Percentiles rank a stretch among this genome's conserved stretches.
Conservation (phyloP, 2,329 filamentous ascomycete genomes). For the Orbilia oligospora region DNA sequence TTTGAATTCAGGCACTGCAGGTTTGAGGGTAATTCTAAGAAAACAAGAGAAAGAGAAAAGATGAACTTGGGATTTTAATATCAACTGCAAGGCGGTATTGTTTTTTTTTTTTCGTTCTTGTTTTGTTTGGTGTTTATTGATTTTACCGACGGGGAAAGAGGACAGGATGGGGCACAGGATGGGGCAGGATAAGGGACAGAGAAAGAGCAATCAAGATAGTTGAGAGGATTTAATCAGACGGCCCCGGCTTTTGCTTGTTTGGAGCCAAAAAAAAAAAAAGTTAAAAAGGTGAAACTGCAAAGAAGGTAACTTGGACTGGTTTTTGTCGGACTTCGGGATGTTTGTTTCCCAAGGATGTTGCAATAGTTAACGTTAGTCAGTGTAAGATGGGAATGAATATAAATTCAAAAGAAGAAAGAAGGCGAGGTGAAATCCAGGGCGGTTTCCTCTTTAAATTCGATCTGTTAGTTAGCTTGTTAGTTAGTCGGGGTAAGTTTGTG, state of each 20-base stretch:
- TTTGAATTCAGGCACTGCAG: neutral
- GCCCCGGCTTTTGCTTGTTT: neutral
- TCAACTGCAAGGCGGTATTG: neutral
- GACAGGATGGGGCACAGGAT: neutral
- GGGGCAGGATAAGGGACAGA: neutral
- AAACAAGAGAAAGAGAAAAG: neutral
- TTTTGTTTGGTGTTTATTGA: neutral
- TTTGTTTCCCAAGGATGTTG: neutral
- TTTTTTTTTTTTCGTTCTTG: slow-evolving; percentile 3
- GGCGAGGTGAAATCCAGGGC: neutral
- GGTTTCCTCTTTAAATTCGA: neutral
- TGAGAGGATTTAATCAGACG: slow-evolving; percentile 7
- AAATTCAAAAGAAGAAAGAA: neutral
- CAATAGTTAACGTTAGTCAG: no score
- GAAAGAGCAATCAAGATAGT: slow-evolving; percentile 4
- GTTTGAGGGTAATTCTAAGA: neutral
- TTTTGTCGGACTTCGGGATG: neutral
- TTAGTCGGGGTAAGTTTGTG: neutral
- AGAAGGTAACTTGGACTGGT: neutral
- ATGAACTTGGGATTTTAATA: neutral
- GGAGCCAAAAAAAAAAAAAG: neutral
- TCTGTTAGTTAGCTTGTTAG: neutral
- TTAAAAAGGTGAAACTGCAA: slow-evolving; percentile 4
- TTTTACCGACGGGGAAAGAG: neutral
- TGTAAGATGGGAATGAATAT: neutral